Evolutionary conservation across 1,139 yeast genomes (phyloP).

Genomic region (Candida tetrigidarum): DNA sequence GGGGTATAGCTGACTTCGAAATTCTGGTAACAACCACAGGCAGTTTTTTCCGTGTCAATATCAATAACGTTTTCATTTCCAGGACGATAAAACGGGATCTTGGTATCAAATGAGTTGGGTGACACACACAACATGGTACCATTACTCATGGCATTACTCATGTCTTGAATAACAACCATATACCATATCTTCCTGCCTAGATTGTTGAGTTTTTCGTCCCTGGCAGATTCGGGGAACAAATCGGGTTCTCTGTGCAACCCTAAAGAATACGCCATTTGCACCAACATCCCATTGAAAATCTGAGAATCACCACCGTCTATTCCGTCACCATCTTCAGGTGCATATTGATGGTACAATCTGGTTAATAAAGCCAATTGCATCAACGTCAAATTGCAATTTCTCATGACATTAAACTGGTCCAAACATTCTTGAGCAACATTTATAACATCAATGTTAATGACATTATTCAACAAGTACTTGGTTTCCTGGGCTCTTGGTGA

Average conservation of each 20-base stretch:
- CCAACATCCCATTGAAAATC: conserved; percentile 38
- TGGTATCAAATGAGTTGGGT: conserved; percentile 37
- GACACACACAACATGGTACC: conserved; percentile 42
- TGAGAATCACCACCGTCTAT: conserved; percentile 54
- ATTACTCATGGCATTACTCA: conserved; percentile 36
- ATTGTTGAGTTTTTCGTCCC: conserved; percentile 30
- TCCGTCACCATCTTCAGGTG: conserved; percentile 56
- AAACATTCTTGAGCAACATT: conserved; percentile 42
- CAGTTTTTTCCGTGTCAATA: conserved; percentile 27
- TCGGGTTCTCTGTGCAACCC: conserved; percentile 53
- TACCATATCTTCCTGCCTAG: conserved; percentile 42
- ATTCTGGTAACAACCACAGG: conserved; percentile 20
- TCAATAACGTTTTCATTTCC: conserved; percentile 37
- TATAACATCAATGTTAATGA: conserved; percentile 35
- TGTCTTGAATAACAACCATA: conserved; percentile 36
- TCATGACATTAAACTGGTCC: conserved; percentile 39
- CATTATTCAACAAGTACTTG: conserved; percentile 33
- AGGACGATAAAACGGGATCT: conserved; percentile 31
- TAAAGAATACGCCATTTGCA: conserved; percentile 45
- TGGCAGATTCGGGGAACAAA: conserved; percentile 22
- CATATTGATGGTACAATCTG: conserved; percentile 41
- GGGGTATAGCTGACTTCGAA: conserved; percentile 23
- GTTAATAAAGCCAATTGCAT: conserved; percentile 50
- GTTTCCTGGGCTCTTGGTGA: conserved; percentile 26
- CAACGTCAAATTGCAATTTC: conserved; percentile 46